phyloP scores from a whole-genome alignment of 805 yeast genomes.

The Metschnikowia borealis region DNA sequence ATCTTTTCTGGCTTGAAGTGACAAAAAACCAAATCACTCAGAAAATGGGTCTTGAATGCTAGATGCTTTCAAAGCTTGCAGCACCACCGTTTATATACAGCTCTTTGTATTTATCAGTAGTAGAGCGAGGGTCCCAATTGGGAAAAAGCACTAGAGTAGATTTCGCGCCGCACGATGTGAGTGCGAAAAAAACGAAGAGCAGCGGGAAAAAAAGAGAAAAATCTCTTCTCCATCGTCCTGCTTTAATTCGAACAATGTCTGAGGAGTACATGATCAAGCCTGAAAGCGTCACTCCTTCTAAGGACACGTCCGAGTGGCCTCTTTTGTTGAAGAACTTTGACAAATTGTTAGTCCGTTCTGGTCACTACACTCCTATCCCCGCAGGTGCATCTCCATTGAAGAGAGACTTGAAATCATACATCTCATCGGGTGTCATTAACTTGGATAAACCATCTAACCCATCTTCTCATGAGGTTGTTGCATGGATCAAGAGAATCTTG shows the following conservation, averaged over 20 bases:
- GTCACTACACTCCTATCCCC: conserved; percentile 97
- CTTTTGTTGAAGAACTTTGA: conserved; percentile 89
- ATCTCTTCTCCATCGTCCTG: conserved; percentile 6
- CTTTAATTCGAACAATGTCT: conserved; percentile 40
- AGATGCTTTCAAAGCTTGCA: background rate
- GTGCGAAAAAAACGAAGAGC: conserved; percentile 13
- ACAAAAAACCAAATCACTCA: conserved; percentile 29
- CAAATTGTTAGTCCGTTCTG: conserved; percentile 88
- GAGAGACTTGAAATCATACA: conserved; percentile 86
- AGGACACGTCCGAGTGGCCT: conserved; percentile 95
- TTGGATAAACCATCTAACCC: conserved; percentile 98
- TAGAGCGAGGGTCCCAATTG: conserved; percentile 3
- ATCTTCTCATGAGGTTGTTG: conserved; percentile 98
- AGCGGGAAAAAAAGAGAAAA: conserved; percentile 10
- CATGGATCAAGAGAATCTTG: conserved; percentile 95
- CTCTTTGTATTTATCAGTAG: background rate
- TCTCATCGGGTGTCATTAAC: conserved; percentile 94
- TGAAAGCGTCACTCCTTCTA: conserved; percentile 69
- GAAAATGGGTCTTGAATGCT: conserved; percentile 20
- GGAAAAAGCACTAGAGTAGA: conserved; percentile 9
- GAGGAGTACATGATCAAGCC: conserved; percentile 84
- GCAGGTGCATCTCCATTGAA: conserved; percentile 91
- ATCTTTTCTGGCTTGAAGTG: conserved; percentile 39
- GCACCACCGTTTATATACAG: background rate
- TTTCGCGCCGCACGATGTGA: conserved; percentile 30